A percentile compares a stretch with the other conserved stretches of the same genome.
phyloP scores from a whole-genome alignment of 257 asterid species.

The Pogostemon cablin region DNA sequence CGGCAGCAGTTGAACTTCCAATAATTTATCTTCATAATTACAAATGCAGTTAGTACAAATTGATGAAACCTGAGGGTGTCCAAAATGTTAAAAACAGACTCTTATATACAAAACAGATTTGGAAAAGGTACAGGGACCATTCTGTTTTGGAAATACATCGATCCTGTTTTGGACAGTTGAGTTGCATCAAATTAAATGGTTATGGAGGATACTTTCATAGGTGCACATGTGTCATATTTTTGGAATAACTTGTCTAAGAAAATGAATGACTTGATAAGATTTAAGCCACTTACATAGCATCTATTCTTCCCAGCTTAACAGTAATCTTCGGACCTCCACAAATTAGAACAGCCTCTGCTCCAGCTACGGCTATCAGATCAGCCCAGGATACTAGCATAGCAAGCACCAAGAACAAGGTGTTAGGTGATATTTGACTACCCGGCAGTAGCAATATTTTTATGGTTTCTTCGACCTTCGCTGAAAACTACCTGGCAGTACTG shows the following conservation, averaged over 20 bases:
- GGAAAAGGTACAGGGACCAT: too few species aligned
- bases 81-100: too few species aligned
- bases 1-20: constrained; percentile 24
- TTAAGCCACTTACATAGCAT: constrained; percentile 56
- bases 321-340: constrained; percentile 91
- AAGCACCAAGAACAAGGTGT: constrained; percentile 33
- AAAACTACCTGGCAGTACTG: constrained; percentile 57
- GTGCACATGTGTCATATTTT: background rate
- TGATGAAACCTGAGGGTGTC: background rate
- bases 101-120: too few species aligned
- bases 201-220: too few species aligned
- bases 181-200: too few species aligned
- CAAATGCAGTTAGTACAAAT: background rate
- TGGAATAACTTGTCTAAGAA: background rate
- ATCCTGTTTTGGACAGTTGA: too few species aligned
- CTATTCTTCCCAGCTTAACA: constrained; percentile 75
- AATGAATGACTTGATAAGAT: constrained; percentile 24
- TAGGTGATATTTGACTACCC: constrained; percentile 14
- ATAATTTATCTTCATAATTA: constrained; percentile 13
- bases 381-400: constrained; percentile 81
- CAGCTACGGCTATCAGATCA: constrained; percentile 87
- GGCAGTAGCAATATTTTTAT: constrained; percentile 15
- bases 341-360: constrained; percentile 83
- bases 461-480: background rate
- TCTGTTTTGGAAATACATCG: too few species aligned